phyloP scores from a whole-genome alignment of 495 filamentous ascomycete species.

The Aspergillus diversus region DNA sequence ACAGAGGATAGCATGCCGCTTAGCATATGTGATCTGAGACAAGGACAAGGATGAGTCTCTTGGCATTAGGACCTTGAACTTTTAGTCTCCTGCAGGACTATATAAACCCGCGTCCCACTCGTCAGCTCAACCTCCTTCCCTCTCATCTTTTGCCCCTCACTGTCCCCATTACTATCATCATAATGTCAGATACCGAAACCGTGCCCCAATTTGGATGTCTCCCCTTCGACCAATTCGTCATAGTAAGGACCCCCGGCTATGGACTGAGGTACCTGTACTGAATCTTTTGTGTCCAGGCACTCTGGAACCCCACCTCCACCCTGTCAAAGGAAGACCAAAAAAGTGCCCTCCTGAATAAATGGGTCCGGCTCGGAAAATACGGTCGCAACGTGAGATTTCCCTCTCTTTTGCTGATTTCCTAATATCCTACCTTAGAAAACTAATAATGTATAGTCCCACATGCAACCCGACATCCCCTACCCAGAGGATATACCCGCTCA shows the following conservation, averaged over 20 bases:
- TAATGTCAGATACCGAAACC: background rate
- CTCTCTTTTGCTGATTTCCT: background rate
- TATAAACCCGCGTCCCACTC: no score
- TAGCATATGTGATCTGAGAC: no score
- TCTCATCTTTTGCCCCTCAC: no score
- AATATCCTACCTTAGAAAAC: background rate
- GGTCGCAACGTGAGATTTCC: constrained; percentile 9
- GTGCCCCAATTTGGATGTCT: constrained; percentile 11
- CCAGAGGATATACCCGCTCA: constrained; percentile 24
- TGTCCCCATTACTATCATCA: background rate
- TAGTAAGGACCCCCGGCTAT: background rate
- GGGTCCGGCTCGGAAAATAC: constrained; percentile 15
- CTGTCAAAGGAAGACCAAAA: constrained; percentile 12
- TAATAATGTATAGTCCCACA: background rate
- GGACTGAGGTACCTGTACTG: background rate
- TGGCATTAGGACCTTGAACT: no score
- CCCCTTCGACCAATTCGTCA: constrained; percentile 20
- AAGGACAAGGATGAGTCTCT: no score
- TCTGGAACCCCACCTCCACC: constrained; percentile 16
- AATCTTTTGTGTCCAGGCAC: constrained; percentile 7
- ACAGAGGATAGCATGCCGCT: no score
- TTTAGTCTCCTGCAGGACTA: no score
- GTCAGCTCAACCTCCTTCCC: no score
- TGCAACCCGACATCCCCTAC: background rate
- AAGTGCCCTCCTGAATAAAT: constrained; percentile 10